Conservation (phyloP, 1,284 basidiomycete genomes). For the Polyporus tsugae region DNA sequence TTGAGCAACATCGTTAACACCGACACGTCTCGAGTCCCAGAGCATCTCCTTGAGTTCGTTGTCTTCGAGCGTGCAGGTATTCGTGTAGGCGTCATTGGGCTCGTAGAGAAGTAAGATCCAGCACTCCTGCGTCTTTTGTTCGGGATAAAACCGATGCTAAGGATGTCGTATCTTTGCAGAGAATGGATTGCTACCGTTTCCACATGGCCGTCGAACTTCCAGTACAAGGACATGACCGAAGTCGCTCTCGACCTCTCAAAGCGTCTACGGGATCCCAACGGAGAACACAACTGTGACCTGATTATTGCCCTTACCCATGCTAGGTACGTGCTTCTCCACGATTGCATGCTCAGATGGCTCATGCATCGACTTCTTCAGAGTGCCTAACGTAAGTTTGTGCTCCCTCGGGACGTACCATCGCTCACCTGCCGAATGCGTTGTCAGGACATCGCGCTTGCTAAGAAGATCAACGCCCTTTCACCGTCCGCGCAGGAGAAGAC, state of each 20-base stretch:
- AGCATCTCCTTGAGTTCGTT: constrained; percentile 63
- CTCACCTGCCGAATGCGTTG: constrained; percentile 3
- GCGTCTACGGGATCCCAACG: constrained; percentile 75
- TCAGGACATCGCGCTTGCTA: constrained; percentile 75
- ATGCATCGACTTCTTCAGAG: constrained; percentile 22
- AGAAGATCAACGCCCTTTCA: constrained; percentile 67
- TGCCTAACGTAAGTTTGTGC: constrained; percentile 40
- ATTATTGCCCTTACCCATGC: constrained; percentile 88
- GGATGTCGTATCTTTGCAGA: constrained; percentile 43
- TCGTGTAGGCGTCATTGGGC: constrained; percentile 81
- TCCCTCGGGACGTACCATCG: neutral
- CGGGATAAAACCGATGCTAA: neutral
- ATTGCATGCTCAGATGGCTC: neutral
- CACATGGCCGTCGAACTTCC: constrained; percentile 80
- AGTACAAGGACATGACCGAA: constrained; percentile 74
- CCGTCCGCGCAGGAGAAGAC: constrained; percentile 58
- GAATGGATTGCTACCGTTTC: constrained; percentile 91
- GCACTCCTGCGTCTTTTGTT: neutral
- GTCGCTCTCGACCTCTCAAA: constrained; percentile 72
- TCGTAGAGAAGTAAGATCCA: constrained; percentile 77
- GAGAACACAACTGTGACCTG: constrained; percentile 76
- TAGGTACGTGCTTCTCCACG: constrained; percentile 46
- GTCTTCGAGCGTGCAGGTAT: constrained; percentile 74
- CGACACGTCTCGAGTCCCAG: constrained; percentile 64
- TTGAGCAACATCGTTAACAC: constrained; percentile 80